A percentile compares a stretch with the other conserved stretches of the same genome.
These are phyloP conservation scores for Senecio squalidus DNA, from an alignment of 140 eudicot species.

Conservation along the genomic window DNA sequence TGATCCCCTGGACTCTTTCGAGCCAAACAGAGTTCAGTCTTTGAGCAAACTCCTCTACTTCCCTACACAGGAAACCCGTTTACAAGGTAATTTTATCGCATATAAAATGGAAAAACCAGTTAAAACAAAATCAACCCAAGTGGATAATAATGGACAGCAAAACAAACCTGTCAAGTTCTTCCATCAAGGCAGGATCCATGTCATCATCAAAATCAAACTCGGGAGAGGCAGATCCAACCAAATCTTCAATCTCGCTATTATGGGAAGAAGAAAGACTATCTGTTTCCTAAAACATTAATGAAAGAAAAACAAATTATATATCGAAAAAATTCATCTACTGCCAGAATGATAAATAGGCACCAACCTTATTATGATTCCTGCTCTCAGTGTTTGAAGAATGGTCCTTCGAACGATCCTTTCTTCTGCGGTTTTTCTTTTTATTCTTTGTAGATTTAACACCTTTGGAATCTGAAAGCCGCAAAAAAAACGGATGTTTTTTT, in stretches of 20 bases:
- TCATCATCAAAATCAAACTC: conserved; percentile 64
- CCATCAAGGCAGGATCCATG: conserved; percentile 73
- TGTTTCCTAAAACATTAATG: conserved; percentile 23
- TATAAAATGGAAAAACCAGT: background rate
- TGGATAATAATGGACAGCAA: background rate
- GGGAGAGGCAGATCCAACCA: conserved; percentile 20
- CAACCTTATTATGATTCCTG: conserved; percentile 40
- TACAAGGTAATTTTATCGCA: background rate
- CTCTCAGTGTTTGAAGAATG: conserved; percentile 23
- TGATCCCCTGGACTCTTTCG: conserved; percentile 50
- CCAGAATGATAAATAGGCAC: background rate
- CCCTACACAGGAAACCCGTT: conserved; percentile 40
- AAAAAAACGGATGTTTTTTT: no score
- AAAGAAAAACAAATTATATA: background rate
- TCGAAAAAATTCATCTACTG: background rate
- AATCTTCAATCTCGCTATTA: conserved; percentile 29
- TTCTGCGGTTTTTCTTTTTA: conserved; percentile 54
- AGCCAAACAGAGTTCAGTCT: conserved; percentile 77
- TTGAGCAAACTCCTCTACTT: conserved; percentile 80
- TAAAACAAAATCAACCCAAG: background rate
- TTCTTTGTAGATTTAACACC: conserved; percentile 40
- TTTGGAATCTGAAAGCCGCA: conserved; percentile 45
- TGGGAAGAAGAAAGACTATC: conserved; percentile 35
- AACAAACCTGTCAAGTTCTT: conserved; percentile 69
- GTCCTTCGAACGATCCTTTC: conserved; percentile 36